phyloP scores from a whole-genome alignment of 169 alveolate species.

The Eimeria necatrix region DNA sequence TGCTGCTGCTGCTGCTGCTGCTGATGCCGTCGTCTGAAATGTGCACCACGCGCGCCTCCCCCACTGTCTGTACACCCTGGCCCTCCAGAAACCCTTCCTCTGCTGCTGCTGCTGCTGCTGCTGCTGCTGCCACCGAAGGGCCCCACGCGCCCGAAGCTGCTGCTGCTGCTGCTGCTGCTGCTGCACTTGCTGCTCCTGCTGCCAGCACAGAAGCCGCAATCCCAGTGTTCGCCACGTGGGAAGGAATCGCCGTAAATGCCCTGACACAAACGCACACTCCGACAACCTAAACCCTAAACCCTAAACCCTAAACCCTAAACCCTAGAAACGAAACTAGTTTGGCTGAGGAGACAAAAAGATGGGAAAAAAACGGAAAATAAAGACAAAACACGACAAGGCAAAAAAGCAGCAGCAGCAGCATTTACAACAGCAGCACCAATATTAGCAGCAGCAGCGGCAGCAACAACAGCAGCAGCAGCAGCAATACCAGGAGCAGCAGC shows the following conservation, averaged over 20 bases:
- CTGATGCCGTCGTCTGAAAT: not conserved
- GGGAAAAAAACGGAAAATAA: no score
- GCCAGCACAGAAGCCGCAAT: slow-evolving; percentile 8
- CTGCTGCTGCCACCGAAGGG: not conserved
- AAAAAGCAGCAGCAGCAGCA: not conserved
- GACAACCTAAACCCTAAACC: slow-evolving; percentile 18
- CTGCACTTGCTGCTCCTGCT: slow-evolving; percentile 1
- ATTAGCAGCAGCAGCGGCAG: not conserved
- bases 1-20: slow-evolving; percentile 17
- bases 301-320: slow-evolving; percentile 42
- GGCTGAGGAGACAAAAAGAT: no score
- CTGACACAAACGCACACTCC: not conserved
- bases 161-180: slow-evolving; percentile 3
- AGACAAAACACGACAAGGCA: not conserved
- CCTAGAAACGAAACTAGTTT: not conserved
- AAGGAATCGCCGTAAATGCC: slow-evolving; percentile 45
- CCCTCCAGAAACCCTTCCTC: not conserved
- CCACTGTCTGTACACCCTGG: slow-evolving; percentile 12
- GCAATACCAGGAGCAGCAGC: not conserved
- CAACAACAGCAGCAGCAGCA: not conserved
- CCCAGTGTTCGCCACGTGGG: slow-evolving; percentile 36
- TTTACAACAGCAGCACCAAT: not conserved
- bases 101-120: not conserved
- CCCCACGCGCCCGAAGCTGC: not conserved
- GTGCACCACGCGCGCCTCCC: slow-evolving; percentile 46